Evolutionary conservation across 2,329 filamentous ascomycete genomes (phyloP), one percentile per base, ranked within the genome.

Genomic region (Aspergillus caelatus): DNA sequence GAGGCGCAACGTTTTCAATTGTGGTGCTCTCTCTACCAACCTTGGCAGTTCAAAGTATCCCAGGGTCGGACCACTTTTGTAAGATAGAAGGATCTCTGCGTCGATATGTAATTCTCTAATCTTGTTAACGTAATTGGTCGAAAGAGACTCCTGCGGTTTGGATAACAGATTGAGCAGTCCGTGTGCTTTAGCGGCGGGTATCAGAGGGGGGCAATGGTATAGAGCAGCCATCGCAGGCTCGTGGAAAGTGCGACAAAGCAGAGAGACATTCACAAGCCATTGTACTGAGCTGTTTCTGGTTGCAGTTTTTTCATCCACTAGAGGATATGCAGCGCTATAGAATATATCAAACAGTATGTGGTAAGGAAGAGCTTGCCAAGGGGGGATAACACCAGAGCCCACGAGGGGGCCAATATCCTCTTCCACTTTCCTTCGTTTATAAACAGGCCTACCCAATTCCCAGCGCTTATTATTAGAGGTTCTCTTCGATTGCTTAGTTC

Each of bases 181-280:
- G 65, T 82, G 82, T 14, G 80, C 80, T 65, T 84, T 83, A 39
- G 78, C 75, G 41, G 82, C 77, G 1, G 84, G 82, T 63, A 85
- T 82, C 52, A 95, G 80, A 1, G 88, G 88, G 10, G 91, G 91
- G 6, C 83, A 86, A 54, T 85, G 82, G 74, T 95, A 95, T 6
- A 96, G 81, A 1, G 87, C 89, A 6, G 88, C 88, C 57, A 95
- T 77, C 1, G 91, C 91, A 6, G 92, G 90, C 70, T 93, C 91
- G 0, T 86, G 80, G 62, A 94, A 92, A 2, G 83, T 76, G 57
- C 82, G 85, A 68, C 89, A 94, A 19, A 88, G 79, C 2, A 84
- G 82, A 41, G 90, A 87, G 52, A 86, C 80, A n/a, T 82, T 81
- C 11, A 90, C 77, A 8, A 96, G 84, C 90, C 90, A 93, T 63